phyloP scores from a whole-genome alignment of 169 alveolate species.

The Eimeria acervulina region DNA sequence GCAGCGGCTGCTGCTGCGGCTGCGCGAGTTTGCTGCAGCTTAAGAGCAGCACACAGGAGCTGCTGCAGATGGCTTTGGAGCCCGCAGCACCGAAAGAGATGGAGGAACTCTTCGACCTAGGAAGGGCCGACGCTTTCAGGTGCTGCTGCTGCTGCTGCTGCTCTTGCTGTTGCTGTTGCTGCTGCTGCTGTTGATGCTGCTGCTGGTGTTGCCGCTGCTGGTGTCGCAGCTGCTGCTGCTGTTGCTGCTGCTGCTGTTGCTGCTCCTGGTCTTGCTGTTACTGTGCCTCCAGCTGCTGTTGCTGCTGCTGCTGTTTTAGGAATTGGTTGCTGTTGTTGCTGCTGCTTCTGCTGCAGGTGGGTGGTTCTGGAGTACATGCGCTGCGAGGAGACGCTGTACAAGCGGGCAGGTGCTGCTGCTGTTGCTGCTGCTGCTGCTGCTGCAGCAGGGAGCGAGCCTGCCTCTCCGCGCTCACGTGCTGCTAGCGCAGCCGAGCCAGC shows the following conservation, averaged over 20 bases:
- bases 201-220: too few relatives aligned
- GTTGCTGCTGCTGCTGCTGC: constrained; percentile 44
- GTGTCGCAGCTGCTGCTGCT: not conserved
- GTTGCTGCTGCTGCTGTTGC: too few relatives aligned
- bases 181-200: constrained; percentile 3
- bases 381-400: constrained; percentile 82
- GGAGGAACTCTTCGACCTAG: not conserved
- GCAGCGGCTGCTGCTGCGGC: constrained; percentile 16
- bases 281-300: not conserved
- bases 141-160: not conserved
- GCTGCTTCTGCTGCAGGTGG: too few relatives aligned
- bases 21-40: not conserved
- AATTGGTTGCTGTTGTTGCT: too few relatives aligned
- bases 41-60: constrained; percentile 2
- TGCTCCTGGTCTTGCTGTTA: not conserved
- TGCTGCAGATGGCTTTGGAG: constrained; percentile 19
- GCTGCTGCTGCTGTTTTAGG: not conserved
- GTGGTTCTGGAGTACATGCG: constrained; percentile 77
- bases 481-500: not conserved
- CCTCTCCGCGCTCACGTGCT: constrained; percentile 82
- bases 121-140: not conserved
- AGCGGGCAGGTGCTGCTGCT: constrained; percentile 83
- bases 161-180: not conserved
- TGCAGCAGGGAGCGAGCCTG: not conserved
- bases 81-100: constrained; percentile 23